These are phyloP conservation scores for Naganishia sp. DNA, from an alignment of 1,284 basidiomycete genomes.

Conservation along the genomic window DNA sequence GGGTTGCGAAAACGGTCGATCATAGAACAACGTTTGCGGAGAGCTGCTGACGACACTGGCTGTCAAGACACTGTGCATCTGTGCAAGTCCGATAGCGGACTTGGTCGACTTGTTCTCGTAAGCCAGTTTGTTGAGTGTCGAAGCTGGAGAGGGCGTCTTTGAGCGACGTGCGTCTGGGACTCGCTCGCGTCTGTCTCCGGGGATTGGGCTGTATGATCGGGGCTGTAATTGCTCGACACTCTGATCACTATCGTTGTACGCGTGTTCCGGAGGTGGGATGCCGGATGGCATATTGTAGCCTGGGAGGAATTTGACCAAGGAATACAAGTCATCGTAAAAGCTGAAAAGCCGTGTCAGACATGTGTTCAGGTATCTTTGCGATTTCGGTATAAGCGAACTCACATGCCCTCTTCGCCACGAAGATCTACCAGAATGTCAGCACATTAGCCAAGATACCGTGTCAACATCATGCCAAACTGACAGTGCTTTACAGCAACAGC, in stretches of 20 bases:
- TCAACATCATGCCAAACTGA: background rate
- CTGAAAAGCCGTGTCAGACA: constrained; percentile 32
- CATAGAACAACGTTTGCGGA: constrained; percentile 7
- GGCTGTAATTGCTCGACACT: constrained; percentile 16
- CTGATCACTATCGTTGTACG: constrained; percentile 11
- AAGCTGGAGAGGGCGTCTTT: constrained; percentile 13
- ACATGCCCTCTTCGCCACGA: constrained; percentile 66
- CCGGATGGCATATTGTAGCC: constrained; percentile 43
- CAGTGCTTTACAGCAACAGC: constrained; percentile 52
- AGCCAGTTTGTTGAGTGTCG: constrained; percentile 21
- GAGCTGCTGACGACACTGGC: constrained; percentile 12
- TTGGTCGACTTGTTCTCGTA: constrained; percentile 20
- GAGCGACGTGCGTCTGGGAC: constrained; percentile 13
- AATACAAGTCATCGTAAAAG: constrained; percentile 50
- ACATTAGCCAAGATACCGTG: background rate
- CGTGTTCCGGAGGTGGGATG: constrained; percentile 34
- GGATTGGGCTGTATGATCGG: constrained; percentile 7
- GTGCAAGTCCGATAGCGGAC: constrained; percentile 7
- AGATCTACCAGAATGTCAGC: constrained; percentile 48
- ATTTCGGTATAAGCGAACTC: constrained; percentile 29
- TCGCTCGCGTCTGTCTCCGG: constrained; percentile 13
- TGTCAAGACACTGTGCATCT: constrained; percentile 13
- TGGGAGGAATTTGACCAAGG: constrained; percentile 48
- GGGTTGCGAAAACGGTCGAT: constrained; percentile 27
- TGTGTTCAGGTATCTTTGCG: background rate